These are phyloP conservation scores for Inga laurina DNA, from an alignment of 306 rosid species.

Conservation along the genomic window DNA sequence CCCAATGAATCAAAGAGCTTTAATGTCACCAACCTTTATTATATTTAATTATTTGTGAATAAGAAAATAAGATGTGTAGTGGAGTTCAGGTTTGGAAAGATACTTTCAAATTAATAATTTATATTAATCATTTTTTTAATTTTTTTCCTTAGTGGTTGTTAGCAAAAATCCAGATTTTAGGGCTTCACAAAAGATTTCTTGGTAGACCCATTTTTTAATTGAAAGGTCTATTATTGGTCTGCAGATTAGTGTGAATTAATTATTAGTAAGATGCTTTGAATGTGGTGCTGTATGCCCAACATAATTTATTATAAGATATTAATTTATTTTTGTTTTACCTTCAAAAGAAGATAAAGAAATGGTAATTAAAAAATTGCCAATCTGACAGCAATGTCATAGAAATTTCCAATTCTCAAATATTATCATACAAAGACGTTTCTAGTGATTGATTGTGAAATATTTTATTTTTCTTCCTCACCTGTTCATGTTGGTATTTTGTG, in stretches of 20 bases:
- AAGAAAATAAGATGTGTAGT: conserved; percentile 48
- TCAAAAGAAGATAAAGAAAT: conserved; percentile 20
- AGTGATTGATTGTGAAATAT: conserved; percentile 34
- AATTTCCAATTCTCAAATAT: conserved; percentile 37
- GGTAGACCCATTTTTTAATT: conserved; percentile 43
- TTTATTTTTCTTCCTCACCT: conserved; percentile 26
- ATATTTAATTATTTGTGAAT: conserved; percentile 20
- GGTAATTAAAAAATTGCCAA: conserved; percentile 41
- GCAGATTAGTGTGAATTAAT: conserved; percentile 58
- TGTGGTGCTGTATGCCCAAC: conserved; percentile 54
- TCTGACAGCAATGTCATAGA: conserved; percentile 71
- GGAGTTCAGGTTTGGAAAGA: conserved; percentile 92
- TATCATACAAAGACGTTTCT: conserved; percentile 58
- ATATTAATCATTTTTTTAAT: conserved; percentile 25
- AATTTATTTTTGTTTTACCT: conserved; percentile 14
- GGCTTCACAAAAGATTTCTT: conserved; percentile 56
- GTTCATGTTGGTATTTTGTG: conserved; percentile 25
- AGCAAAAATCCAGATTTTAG: conserved; percentile 64
- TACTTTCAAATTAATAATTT: conserved; percentile 37
- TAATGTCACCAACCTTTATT: conserved; percentile 49
- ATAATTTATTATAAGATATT: conserved; percentile 24
- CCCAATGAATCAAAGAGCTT: conserved; percentile 73
- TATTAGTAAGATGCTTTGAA: conserved; percentile 80
- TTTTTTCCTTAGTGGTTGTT: conserved; percentile 47
- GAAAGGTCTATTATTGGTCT: conserved; percentile 62